Evolutionary conservation across 108 stramenopile genomes (phyloP).

Genomic region (Pseudonitzschia delicatissima): DNA sequence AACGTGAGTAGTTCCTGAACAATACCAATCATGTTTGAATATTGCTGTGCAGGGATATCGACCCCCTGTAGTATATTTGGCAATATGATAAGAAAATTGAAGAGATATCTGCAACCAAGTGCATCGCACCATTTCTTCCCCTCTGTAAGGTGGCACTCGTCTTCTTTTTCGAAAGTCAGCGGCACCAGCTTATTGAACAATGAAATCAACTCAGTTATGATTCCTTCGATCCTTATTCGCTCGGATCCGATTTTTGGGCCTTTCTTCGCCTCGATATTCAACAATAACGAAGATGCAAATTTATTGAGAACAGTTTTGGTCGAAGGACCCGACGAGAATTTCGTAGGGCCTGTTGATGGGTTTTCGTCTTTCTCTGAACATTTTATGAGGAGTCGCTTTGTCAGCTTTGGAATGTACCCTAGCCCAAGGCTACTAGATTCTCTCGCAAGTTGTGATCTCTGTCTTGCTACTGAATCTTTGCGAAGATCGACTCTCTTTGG

Average conservation of each 20-base stretch:
- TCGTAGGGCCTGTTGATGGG: background rate
- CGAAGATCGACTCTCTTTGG: background rate
- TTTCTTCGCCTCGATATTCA: background rate
- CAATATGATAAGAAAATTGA: slow-evolving; percentile 35
- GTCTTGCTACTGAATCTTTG: slow-evolving; percentile 19
- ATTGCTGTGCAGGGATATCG: slow-evolving; percentile 23
- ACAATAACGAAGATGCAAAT: background rate
- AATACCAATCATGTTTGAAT: slow-evolving; percentile 20
- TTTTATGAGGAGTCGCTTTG: slow-evolving; percentile 34
- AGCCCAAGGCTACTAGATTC: slow-evolving; percentile 28
- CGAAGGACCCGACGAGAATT: no score
- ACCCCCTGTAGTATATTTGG: slow-evolving; percentile 35
- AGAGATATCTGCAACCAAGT: slow-evolving; percentile 28
- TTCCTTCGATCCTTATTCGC: background rate
- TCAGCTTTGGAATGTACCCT: slow-evolving; percentile 33
- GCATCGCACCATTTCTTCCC: slow-evolving; percentile 15
- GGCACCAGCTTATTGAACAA: slow-evolving; percentile 19
- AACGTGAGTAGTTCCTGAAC: slow-evolving; percentile 31
- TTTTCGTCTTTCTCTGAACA: slow-evolving; percentile 10
- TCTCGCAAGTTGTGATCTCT: slow-evolving; percentile 16
- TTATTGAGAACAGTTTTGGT: background rate
- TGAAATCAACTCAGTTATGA: background rate
- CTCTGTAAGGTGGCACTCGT: background rate
- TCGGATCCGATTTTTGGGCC: background rate
- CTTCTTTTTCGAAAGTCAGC: slow-evolving; percentile 9